A percentile compares a stretch with the other conserved stretches of the same genome.
Evolutionary conservation across 108 stramenopile species (phyloP).

Genomic region (Skeletonema grethae): DNA sequence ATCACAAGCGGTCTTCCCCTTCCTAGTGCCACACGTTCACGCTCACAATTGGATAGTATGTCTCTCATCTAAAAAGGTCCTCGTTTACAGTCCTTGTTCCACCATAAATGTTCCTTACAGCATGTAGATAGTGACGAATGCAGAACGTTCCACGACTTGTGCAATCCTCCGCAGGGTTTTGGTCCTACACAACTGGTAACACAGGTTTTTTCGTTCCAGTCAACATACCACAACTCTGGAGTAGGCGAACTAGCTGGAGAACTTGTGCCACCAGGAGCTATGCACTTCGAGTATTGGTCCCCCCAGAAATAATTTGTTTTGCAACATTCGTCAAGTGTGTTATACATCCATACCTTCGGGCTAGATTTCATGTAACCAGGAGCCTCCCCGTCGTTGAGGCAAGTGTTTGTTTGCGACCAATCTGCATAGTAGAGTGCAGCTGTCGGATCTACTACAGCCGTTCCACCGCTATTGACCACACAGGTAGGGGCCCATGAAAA

Average conservation of each 20-base stretch:
- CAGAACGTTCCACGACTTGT: background rate
- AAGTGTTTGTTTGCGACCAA: background rate
- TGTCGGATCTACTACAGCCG: background rate
- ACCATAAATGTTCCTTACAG: background rate
- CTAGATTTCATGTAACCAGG: background rate
- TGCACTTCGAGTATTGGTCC: background rate
- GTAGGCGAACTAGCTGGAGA: background rate
- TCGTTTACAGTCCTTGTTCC: background rate
- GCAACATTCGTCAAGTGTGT: conserved; percentile 2
- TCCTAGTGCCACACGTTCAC: too few relatives aligned
- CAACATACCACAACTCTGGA: background rate
- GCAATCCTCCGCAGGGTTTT: background rate
- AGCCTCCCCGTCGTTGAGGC: conserved; percentile 2
- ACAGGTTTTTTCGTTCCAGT: background rate
- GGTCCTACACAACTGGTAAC: background rate
- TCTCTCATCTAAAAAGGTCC: too few relatives aligned
- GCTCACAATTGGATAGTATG: too few relatives aligned
- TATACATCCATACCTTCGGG: conserved; percentile 10
- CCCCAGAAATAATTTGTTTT: background rate
- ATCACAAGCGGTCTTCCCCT: too few relatives aligned
- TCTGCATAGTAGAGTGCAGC: background rate
- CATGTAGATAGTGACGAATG: background rate
- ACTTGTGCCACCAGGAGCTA: background rate
- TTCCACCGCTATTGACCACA: background rate
- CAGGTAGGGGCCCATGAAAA: background rate